Base-by-base conservation (phyloP, 2,329 filamentous ascomycete species). In the Pseudopyricularia javanii region DNA sequence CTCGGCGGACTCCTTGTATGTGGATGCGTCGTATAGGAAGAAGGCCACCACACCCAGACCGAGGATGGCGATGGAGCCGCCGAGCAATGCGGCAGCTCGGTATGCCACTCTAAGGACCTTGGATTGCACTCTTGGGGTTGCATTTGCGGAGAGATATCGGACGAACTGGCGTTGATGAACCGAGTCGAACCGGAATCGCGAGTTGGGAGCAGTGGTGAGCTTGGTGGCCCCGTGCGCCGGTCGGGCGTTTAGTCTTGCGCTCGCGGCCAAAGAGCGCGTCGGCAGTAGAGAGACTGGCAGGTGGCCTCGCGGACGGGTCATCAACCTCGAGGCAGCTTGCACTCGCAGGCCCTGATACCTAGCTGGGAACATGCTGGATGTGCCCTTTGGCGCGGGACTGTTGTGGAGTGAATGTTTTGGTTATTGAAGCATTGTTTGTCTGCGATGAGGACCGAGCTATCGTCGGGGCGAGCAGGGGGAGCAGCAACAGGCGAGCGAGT, bases 11-110 rank as follows among this genome's bases (percentile, higher is more conserved):
- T 90, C 85, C 55, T 80, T 83, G 71, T 98, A 98, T 14, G 93
- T 98, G 49, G 82, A 85, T 9, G 91, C 85, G 72, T 98, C 93
- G 71, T 95, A 98, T 60, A 93, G 60, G 70, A 98, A 98, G 74
- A 98, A 96, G 49, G 76, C 86, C 20, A 90, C 68, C 7, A 97
- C 76, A 6, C 86, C 75, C 3, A 77, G 70, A 33, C 86, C 83
- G 53, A 87, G 66, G 50, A 91, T 75, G 7, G 84, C 73, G 35
- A 93, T 76, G 50, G 91, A 86, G 54, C 87, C 82, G 37, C 93
- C 93, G 22, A 88, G 68, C 61, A 79, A 79, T 3, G 86, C 82
- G 33, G 90, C 85, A 32, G 79, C 74, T 59, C 86, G 79, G 64
- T 87, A 88, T 47, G 81, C 66, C 61, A 86, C 82, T 62, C 76